phyloP scores from a whole-genome alignment of 768 basidiomycete genomes.

The Lenzites betulinus region DNA sequence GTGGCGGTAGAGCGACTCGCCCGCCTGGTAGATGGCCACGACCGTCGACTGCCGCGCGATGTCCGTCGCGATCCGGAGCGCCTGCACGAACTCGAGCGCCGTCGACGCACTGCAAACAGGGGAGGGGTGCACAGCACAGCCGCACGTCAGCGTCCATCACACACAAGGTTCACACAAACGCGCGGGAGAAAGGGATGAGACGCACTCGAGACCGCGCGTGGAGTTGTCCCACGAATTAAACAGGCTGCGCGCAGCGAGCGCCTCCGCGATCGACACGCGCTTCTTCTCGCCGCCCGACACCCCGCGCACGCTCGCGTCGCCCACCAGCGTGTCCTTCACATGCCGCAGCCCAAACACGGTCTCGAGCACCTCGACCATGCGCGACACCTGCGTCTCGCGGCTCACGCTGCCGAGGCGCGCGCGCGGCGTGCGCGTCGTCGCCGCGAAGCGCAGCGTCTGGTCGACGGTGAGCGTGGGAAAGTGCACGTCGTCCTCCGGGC shows the following conservation, averaged over 20 bases:
- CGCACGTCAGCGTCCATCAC: not conserved
- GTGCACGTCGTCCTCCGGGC: constrained; percentile 84
- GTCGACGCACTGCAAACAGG: constrained; percentile 46
- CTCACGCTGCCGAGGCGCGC: constrained; percentile 46
- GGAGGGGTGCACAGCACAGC: too few species aligned
- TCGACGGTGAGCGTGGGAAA: constrained; percentile 83
- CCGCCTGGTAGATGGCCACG: constrained; percentile 86
- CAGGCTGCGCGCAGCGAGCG: constrained; percentile 59
- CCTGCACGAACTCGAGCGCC: constrained; percentile 59
- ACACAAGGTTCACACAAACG: too few species aligned
- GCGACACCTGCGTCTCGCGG: constrained; percentile 45
- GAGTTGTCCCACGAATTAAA: constrained; percentile 79
- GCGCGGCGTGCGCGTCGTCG: constrained; percentile 67
- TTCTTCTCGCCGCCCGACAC: constrained; percentile 77
- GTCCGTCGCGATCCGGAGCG: constrained; percentile 59
- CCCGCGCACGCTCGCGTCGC: constrained; percentile 75
- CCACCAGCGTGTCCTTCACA: constrained; percentile 71
- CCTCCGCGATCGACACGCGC: constrained; percentile 79
- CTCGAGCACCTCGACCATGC: constrained; percentile 53
- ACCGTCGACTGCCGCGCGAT: constrained; percentile 52
- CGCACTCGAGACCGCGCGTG: constrained; percentile 48
- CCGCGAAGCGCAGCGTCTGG: constrained; percentile 72
- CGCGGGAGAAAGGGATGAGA: not conserved
- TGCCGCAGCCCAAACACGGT: constrained; percentile 79
- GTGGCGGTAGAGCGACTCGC: constrained; percentile 60